Evolutionary conservation across 1,284 basidiomycete species (phyloP).

Genomic region (Irpex sp.): DNA sequence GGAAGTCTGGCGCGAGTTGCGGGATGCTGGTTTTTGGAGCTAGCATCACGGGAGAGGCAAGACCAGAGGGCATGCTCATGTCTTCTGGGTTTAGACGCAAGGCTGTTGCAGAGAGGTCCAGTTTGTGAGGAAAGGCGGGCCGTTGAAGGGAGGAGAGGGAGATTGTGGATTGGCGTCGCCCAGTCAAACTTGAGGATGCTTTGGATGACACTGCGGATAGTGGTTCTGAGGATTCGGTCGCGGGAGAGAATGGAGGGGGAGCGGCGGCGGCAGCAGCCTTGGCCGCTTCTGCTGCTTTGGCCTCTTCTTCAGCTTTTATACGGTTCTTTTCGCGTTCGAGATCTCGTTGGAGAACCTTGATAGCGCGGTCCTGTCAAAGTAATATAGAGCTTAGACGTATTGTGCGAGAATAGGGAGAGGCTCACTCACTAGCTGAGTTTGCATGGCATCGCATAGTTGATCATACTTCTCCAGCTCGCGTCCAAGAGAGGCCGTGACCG

Average conservation of each 20-base stretch:
- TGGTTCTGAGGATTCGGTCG: conserved; percentile 13
- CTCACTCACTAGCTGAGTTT: conserved; percentile 58
- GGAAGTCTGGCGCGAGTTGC: conserved; percentile 53
- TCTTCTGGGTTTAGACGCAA: conserved; percentile 62
- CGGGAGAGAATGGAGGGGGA: conserved; percentile 17
- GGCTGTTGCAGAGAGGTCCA: conserved; percentile 67
- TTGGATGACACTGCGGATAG: conserved; percentile 6
- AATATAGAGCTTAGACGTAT: neutral
- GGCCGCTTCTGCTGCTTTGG: conserved; percentile 23
- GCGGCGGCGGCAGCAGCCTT: conserved; percentile 7
- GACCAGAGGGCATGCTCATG: conserved; percentile 47
- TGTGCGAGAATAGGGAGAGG: neutral
- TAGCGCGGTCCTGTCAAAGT: conserved; percentile 55
- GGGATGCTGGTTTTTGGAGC: conserved; percentile 72
- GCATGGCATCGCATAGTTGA: conserved; percentile 71
- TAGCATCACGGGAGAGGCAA: conserved; percentile 73
- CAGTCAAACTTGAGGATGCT: conserved; percentile 9
- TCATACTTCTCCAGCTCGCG: conserved; percentile 74
- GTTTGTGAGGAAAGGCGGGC: conserved; percentile 62
- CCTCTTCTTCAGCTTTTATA: conserved; percentile 40
- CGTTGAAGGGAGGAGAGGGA: conserved; percentile 74
- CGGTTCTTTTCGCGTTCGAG: conserved; percentile 56
- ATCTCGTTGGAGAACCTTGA: conserved; percentile 67
- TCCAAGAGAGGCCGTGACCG: conserved; percentile 60
- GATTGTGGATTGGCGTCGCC: conserved; percentile 67